Base-by-base conservation (phyloP, 441 rosid species). In the Adansonia gregorii region DNA sequence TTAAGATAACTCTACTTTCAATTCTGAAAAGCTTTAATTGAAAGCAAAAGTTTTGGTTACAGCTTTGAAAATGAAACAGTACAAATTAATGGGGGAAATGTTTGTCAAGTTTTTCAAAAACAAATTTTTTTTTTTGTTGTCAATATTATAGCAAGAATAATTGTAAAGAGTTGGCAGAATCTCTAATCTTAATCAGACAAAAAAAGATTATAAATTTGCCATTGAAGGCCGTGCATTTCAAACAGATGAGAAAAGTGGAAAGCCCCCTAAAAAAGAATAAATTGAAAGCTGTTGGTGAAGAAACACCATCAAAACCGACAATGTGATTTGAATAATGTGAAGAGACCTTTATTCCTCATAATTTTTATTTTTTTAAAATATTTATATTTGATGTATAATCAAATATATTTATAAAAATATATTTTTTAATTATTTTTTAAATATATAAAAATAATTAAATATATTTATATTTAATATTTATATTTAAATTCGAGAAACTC, bases 291-390 rank as follows among this genome's bases (percentile, higher is more conserved):
- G 68, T 72, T 54, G 80, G 73, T 75, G 72, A 81, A 69, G 75
- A 69, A 71, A 76, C 48, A 75, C 66, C 72, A 76, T 81, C 77
- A 75, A 55, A 67, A 61, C 52, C 68, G 63, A 76, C 85, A 78
- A 63, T 15, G 45, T 20, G 8, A 52, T 64, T 43, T 22, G 43
- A 49, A 39, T 39, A 39, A 61, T 43, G 35, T 27, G 35, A 27
- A 27, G 35, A 27, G 35, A 27, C 35, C 35, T 27, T 27, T 27
- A 27, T 27, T 27, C 2, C 35, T 27, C 35, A 2, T 2, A 27
- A 27, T 27, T 27, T 27, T 27, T 27, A 27, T 27, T 27, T 27
- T 27, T 27, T 27, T 27, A 0, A 27, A 27, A 1, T 27, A 27
- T 27, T 27, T 27, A 27, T 27, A 27, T 27, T 27, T 3, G 3